Conservation (phyloP, 2,329 filamentous ascomycete species). For the Exophiala bonariae region DNA sequence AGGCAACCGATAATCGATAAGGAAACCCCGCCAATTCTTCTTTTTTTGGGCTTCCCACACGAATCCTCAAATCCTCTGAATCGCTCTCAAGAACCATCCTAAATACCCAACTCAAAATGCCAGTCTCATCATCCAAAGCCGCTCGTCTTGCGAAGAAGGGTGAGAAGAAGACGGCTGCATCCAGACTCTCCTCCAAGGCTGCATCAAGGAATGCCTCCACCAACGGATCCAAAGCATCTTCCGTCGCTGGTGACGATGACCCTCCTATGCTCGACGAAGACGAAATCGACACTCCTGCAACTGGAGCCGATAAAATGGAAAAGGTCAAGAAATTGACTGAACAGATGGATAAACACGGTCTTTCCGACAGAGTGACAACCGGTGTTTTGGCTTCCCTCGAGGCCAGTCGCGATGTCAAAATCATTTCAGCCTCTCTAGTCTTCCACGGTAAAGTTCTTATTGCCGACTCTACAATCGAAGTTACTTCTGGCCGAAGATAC, state of each 20-base stretch:
- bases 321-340: conserved; percentile 83
- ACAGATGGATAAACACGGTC: conserved; percentile 93
- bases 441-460: conserved; percentile 98
- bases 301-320: conserved; percentile 69
- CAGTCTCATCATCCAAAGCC: conserved; percentile 67
- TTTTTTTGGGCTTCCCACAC: conserved; percentile 1
- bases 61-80: not conserved
- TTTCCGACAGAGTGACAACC: conserved; percentile 97
- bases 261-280: conserved; percentile 63
- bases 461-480: conserved; percentile 88
- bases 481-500: conserved; percentile 90
- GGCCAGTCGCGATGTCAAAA: conserved; percentile 92
- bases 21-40: conserved; percentile 1
- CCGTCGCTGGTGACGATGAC: conserved; percentile 68
- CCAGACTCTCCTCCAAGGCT: conserved; percentile 69
- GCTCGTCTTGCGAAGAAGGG: conserved; percentile 67
- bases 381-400: conserved; percentile 86
- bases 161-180: conserved; percentile 63
- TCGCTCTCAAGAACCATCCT: not conserved
- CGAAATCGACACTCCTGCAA: conserved; percentile 64
- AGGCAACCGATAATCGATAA: conserved; percentile 6
- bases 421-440: conserved; percentile 86
- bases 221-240: conserved; percentile 53
- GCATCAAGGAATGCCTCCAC: conserved; percentile 60
- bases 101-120: conserved; percentile 46